Evolutionary conservation across 495 filamentous ascomycete species (phyloP).

Genomic region (Aspergillus avenaceus): DNA sequence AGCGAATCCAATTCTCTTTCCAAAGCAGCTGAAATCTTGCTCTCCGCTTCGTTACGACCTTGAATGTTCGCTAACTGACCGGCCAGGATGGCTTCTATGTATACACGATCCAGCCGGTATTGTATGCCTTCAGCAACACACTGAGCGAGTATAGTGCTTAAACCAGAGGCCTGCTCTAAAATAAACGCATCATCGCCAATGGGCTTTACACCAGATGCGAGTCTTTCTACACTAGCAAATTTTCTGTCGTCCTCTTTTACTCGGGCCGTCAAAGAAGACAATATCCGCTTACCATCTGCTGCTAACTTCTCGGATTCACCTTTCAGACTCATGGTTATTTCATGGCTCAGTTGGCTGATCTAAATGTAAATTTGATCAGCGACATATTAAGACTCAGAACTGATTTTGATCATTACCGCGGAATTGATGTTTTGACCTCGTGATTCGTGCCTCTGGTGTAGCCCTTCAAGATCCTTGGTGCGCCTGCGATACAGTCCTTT

Average conservation of each 20-base stretch:
- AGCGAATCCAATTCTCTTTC: slow-evolving; percentile 59
- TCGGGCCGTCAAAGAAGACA: slow-evolving; percentile 28
- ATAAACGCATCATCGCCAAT: slow-evolving; percentile 26
- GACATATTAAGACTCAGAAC: background rate
- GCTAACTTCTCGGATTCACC: slow-evolving; percentile 28
- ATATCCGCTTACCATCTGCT: slow-evolving; percentile 31
- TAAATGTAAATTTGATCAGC: slow-evolving; percentile 22
- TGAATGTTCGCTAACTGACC: background rate
- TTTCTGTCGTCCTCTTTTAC: slow-evolving; percentile 39
- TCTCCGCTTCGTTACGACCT: background rate
- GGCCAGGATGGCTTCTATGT: slow-evolving; percentile 28
- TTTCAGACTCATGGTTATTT: slow-evolving; percentile 28
- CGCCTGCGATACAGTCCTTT: slow-evolving; percentile 20
- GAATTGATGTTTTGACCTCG: slow-evolving; percentile 31
- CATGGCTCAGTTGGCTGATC: slow-evolving; percentile 31
- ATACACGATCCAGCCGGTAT: slow-evolving; percentile 41
- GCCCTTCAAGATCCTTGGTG: slow-evolving; percentile 22
- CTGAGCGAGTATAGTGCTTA: slow-evolving; percentile 27
- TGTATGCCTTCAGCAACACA: slow-evolving; percentile 37
- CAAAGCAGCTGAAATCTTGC: slow-evolving; percentile 29
- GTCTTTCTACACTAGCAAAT: slow-evolving; percentile 25
- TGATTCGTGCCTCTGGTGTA: slow-evolving; percentile 36
- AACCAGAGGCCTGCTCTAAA: slow-evolving; percentile 23
- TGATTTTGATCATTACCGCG: slow-evolving; percentile 22
- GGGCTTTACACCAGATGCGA: slow-evolving; percentile 25